Conservation (phyloP, 2,329 filamentous ascomycete genomes). For the Neonectria neomacrospora region DNA sequence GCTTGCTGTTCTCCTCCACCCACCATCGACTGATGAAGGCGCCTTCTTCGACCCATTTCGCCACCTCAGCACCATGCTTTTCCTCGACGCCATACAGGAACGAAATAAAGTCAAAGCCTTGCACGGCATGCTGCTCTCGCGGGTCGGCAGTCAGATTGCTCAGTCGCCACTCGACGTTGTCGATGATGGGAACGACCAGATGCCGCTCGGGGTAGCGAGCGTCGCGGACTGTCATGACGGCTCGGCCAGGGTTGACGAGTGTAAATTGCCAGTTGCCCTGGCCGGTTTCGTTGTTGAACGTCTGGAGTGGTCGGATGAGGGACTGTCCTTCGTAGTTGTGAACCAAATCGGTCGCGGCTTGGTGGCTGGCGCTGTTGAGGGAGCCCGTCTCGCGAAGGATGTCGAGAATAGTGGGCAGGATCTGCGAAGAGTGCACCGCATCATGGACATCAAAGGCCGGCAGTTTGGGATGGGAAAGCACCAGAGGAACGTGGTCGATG, state of each 20-base stretch:
- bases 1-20: background rate
- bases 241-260: conserved; percentile 44
- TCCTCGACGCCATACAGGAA: conserved; percentile 36
- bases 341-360: conserved; percentile 40
- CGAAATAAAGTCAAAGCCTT: conserved; percentile 36
- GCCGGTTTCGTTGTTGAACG: conserved; percentile 1
- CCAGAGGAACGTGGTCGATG: conserved; percentile 46
- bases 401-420: conserved; percentile 49
- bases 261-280: conserved; percentile 41
- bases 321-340: conserved; percentile 49
- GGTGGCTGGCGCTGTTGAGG: conserved; percentile 33
- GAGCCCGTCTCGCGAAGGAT: conserved; percentile 47
- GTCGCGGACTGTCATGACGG: conserved; percentile 39
- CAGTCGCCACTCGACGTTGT: conserved; percentile 45
- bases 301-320: conserved; percentile 40
- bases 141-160: conserved; percentile 40
- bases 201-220: conserved; percentile 36
- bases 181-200: conserved; percentile 43
- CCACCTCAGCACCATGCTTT: conserved; percentile 25
- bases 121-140: conserved; percentile 33
- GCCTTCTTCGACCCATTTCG: conserved; percentile 39
- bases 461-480: conserved; percentile 47
- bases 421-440: conserved; percentile 45
- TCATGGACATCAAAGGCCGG: conserved; percentile 44
- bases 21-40: conserved; percentile 10